phyloP scores from a whole-genome alignment of 345 rosid genomes.

The Excoecaria agallocha region DNA sequence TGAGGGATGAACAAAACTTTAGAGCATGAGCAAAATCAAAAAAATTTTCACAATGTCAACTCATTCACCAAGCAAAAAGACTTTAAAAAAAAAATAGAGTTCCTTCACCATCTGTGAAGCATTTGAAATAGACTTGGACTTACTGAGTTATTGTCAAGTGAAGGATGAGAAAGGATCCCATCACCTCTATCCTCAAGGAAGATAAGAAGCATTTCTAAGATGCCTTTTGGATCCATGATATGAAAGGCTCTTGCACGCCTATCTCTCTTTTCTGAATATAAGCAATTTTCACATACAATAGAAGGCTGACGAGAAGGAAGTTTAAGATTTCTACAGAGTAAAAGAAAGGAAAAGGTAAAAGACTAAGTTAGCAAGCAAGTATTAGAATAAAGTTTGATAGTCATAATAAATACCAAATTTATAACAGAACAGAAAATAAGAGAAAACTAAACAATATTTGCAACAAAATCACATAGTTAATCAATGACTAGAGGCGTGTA shows the following conservation, averaged over 20 bases:
- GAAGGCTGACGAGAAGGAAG: conserved; percentile 81
- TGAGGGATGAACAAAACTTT: too few species aligned
- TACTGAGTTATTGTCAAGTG: conserved; percentile 44
- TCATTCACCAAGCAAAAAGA: not conserved
- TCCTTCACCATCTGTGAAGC: not conserved
- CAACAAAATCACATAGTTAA: not conserved
- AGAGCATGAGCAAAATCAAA: too few species aligned
- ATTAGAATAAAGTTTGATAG: not conserved
- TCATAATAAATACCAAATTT: not conserved
- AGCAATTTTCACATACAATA: conserved; percentile 81
- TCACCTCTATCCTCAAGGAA: conserved; percentile 77
- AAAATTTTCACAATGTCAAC: conserved; percentile 1
- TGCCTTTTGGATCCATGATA: conserved; percentile 79
- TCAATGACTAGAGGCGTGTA: not conserved
- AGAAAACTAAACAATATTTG: not conserved
- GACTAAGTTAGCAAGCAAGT: conserved; percentile 2
- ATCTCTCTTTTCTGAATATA: conserved; percentile 65
- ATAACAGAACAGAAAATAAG: not conserved
- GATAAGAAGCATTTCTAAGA: conserved; percentile 75
- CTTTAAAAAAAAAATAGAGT: not conserved
- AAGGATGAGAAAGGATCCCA: conserved; percentile 41
- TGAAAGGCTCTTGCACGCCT: conserved; percentile 85
- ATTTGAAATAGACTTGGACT: conserved; percentile 10
- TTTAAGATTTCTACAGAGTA: conserved; percentile 59
- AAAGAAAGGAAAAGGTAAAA: not conserved